Evolutionary conservation across 1,139 yeast species (phyloP), one percentile per base, ranked within the genome.

Genomic region (Saccharomyces pastorianus): DNA sequence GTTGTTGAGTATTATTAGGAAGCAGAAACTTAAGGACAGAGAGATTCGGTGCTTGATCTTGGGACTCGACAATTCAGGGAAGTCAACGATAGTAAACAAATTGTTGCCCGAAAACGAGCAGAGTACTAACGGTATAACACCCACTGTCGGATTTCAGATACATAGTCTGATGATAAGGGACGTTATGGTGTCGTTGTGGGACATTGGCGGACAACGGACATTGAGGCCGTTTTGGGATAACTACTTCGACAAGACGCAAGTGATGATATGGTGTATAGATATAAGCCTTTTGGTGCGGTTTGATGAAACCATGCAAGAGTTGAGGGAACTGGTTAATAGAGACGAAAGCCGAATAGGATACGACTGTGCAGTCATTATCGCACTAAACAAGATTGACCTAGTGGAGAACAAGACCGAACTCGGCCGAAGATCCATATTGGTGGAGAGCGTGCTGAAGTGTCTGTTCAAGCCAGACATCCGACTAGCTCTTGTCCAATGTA

Each of bases 21-120:
- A 89, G 66, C 96, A 89, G 65, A 85, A 88, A 71, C 72, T 81
- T 50, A 88, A 88, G 67, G 96, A 88, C 62, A 76, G 77, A 55
- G 96, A 90, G 70, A 72, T 88, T 49, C 75, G 97, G 29, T 79
- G 90, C 28, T 73, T 91, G 38, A 76, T 88, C 58, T 76, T 91
- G 8, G 96, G 96, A 0, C 76, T 89, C n/a, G 96, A 89, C 66
- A 88, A 88, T 66, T 80, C 96, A 0, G 97, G 97, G 5, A 89
- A 89, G 66, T 86, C 96, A 2, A 87, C 96, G 0, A 79, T 90
- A 5, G 84, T 88, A 32, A 82, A 82, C 58, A 70, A 76, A 23
- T 61, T 81, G 6, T 68, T 72, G 44, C 68, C 78, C 51, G 75
- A 74, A 57, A 71, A 76, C 9, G 66, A 64, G 31, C 68, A 71